Percentiles rank a stretch among this genome's conserved stretches.
phyloP scores from a whole-genome alignment of 2,329 filamentous ascomycete species.

The Nothomitra cinnamomea region DNA sequence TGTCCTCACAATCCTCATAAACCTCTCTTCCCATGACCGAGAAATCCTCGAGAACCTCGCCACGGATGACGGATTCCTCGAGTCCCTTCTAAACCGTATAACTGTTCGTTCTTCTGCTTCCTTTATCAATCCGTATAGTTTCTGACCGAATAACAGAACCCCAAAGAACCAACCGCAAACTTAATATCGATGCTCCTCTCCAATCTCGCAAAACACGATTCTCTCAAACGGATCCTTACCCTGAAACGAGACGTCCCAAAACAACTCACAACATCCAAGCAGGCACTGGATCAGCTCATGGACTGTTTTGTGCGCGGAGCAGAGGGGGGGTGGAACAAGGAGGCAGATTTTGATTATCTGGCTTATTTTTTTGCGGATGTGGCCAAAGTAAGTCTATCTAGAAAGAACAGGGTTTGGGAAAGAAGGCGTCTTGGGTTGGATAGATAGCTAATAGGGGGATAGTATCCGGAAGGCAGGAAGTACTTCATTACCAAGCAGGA shows the following conservation, averaged over 20 bases:
- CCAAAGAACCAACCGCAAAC: conserved; percentile 66
- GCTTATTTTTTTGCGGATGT: conserved; percentile 90
- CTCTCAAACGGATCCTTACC: conserved; percentile 50
- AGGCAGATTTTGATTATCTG: conserved; percentile 81
- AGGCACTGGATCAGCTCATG: conserved; percentile 76
- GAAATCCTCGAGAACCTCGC: conserved; percentile 59
- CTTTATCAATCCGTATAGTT: conserved; percentile 8
- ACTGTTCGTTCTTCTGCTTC: conserved; percentile 44
- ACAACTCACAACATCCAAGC: conserved; percentile 52
- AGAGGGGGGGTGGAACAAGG: conserved; percentile 63
- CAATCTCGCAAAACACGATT: conserved; percentile 72
- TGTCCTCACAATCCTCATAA: conserved; percentile 79
- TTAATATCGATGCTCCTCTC: conserved; percentile 81
- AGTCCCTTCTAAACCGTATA: conserved; percentile 53
- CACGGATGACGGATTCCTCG: conserved; percentile 66
- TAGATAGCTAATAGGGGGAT: not conserved
- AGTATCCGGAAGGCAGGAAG: conserved; percentile 54
- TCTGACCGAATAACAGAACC: conserved; percentile 30
- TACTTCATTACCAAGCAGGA: conserved; percentile 59
- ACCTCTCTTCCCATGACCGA: conserved; percentile 59
- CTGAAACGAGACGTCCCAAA: conserved; percentile 42
- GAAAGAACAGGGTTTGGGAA: not conserved
- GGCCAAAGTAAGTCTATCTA: conserved; percentile 37
- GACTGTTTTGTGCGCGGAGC: conserved; percentile 93
- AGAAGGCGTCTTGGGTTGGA: conserved; percentile 2